phyloP scores from a whole-genome alignment of 352 stramenopile species.

The Phytophthora brassicae region DNA sequence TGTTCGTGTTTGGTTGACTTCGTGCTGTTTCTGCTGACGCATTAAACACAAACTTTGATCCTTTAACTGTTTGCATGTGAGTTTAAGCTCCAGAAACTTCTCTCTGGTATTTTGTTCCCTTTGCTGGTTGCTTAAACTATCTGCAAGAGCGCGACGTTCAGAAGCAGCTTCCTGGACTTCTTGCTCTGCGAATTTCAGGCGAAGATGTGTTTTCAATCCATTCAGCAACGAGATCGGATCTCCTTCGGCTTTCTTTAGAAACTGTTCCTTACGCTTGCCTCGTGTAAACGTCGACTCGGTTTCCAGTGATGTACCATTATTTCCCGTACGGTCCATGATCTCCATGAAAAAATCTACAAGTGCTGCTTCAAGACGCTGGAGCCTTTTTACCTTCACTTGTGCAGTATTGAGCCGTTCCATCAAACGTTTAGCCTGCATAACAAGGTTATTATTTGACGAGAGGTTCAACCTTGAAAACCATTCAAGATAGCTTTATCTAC shows the following conservation, averaged over 20 bases:
- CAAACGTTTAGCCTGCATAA: conserved; percentile 53
- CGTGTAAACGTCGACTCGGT: conserved; percentile 44
- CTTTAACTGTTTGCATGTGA: conserved; percentile 17
- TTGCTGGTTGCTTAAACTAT: conserved; percentile 35
- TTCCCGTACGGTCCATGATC: conserved; percentile 53
- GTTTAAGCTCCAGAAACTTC: conserved; percentile 43
- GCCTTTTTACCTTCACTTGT: conserved; percentile 66
- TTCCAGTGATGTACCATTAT: conserved; percentile 9
- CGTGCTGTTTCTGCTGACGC: conserved; percentile 30
- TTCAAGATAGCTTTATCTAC: conserved; percentile 1
- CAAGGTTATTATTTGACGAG: neutral
- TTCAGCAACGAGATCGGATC: conserved; percentile 74
- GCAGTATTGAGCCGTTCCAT: conserved; percentile 61
- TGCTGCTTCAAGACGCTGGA: conserved; percentile 60
- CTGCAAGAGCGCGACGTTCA: conserved; percentile 23
- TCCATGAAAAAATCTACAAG: conserved; percentile 79
- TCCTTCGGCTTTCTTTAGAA: conserved; percentile 55
- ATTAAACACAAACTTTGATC: conserved; percentile 35
- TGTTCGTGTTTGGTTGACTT: conserved; percentile 33
- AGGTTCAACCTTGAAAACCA: neutral
- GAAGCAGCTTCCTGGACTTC: conserved; percentile 38
- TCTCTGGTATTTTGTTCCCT: conserved; percentile 42
- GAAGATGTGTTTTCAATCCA: conserved; percentile 63
- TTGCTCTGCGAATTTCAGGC: conserved; percentile 58
- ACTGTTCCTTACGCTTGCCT: conserved; percentile 56